phyloP scores from a whole-genome alignment of 2,329 filamentous ascomycete species.

The Gaeumannomyces sp. region DNA sequence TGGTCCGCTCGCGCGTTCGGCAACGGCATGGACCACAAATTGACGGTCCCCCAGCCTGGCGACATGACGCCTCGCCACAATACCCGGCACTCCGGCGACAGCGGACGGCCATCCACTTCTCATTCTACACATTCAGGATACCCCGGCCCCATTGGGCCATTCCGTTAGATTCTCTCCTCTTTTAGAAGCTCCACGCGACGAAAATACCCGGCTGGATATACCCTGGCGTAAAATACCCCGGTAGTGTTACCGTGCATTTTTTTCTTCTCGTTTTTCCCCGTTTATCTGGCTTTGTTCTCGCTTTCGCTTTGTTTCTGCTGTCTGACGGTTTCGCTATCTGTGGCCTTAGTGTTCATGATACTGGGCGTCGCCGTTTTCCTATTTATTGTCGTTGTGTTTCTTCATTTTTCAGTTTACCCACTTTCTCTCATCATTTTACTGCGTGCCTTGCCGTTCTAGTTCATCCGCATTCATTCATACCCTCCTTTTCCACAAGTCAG shows the following conservation, averaged over 20 bases:
- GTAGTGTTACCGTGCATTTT: slow-evolving; percentile 31
- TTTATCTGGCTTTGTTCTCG: slow-evolving; percentile 19
- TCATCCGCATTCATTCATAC: background rate
- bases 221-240: slow-evolving; percentile 56
- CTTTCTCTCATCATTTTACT: background rate
- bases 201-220: slow-evolving; percentile 60
- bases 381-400: background rate
- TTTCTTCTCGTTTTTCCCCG: slow-evolving; percentile 39
- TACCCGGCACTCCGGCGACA: slow-evolving; percentile 79
- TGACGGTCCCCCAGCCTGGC: slow-evolving; percentile 63
- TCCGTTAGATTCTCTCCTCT: slow-evolving; percentile 62
- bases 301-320: background rate
- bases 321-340: background rate
- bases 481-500: background rate
- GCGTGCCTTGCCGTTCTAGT: background rate
- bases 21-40: slow-evolving; percentile 59
- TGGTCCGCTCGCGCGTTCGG: slow-evolving; percentile 58
- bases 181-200: slow-evolving; percentile 31
- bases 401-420: background rate
- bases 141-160: slow-evolving; percentile 85
- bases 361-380: background rate
- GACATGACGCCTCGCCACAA: slow-evolving; percentile 80
- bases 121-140: slow-evolving; percentile 95
- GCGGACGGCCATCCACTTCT: slow-evolving; percentile 87
- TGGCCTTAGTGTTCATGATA: background rate